Evolutionary conservation across 2,329 filamentous ascomycete genomes (phyloP), one percentile per base, ranked within the genome.

Genomic region (Stachybotrys echinatus): DNA sequence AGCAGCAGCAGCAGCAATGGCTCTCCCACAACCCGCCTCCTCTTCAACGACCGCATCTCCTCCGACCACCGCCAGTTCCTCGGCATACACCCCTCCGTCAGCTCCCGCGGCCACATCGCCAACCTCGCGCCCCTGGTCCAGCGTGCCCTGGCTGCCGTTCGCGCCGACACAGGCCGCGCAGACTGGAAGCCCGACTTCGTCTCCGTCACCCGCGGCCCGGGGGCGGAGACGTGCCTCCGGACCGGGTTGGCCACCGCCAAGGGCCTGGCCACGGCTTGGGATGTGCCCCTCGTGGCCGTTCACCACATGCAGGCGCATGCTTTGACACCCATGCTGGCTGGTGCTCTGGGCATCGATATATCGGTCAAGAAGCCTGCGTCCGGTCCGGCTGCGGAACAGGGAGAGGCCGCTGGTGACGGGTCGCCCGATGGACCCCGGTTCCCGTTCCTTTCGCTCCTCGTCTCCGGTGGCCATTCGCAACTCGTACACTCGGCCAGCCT

Each of bases 281-380:
- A 84, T 55, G 79, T 91, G 37, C 92, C 92, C 3, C 73, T 97
- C 27, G 67, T 97, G 1, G 94, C 84, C 1, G 88, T 96, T 1
- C 88, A 99, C 66, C 94, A 99, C 68, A 97, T 99, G 94, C 92
- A 96, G 66, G 94, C 92, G 12, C 94, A 99, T 68, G 87, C 94
- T 18, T 72, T 99, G 54, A 97, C 94, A 18, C 88, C 92, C 17
- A 79, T 90, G 10, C 79, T 99, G 40, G 84, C 86, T 4, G 71
- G 74, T 27, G 87, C 88, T 5, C 68, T 92, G 52, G 63, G 74
- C 47, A 56, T 56, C 56, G 50, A 53, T 19, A 57, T 55, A 53
- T 46, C 47, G 23, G 27, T 48, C 37, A 18, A 37, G 39, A n/a
- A n/a, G n/a, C n/a, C n/a, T n/a, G n/a, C n/a, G n/a, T n/a, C 18